Evolutionary conservation across 2,329 filamentous ascomycete species (phyloP).

Genomic region (Monosporascus sp.): DNA sequence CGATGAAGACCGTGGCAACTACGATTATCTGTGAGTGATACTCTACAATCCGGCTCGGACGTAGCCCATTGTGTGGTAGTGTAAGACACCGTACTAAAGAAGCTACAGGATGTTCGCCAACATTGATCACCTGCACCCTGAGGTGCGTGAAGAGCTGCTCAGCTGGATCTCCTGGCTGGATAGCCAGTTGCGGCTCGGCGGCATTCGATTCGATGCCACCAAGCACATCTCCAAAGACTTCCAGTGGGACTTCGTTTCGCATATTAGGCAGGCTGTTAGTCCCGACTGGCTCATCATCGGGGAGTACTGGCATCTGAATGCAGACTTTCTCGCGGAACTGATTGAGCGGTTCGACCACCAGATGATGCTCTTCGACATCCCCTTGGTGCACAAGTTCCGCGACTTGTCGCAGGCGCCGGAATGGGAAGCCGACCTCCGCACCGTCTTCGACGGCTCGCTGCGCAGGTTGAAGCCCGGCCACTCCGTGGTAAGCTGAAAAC

Average conservation of each 20-base stretch:
- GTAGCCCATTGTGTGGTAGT: too few species aligned
- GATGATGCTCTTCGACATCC: conserved; percentile 55
- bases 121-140: conserved; percentile 24
- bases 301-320: conserved; percentile 54
- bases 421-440: conserved; percentile 49
- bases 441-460: conserved; percentile 55
- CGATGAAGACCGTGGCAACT: conserved; percentile 55
- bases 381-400: conserved; percentile 62
- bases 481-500: conserved; percentile 29
- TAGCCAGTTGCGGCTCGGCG: conserved; percentile 21
- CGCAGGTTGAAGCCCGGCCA: conserved; percentile 35
- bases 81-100: too few species aligned
- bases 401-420: conserved; percentile 47
- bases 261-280: conserved; percentile 25
- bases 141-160: conserved; percentile 23
- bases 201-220: conserved; percentile 26
- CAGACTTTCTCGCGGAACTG: conserved; percentile 47
- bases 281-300: conserved; percentile 58
- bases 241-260: conserved; percentile 18
- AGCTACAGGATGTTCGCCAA: conserved; percentile 26
- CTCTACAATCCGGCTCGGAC: neutral
- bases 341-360: conserved; percentile 45
- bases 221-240: conserved; percentile 27
- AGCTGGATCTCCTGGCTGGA: conserved; percentile 25
- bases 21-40: neutral